Base-by-base conservation (phyloP, 257 asterid species). In the Salvia rosmarinus region DNA sequence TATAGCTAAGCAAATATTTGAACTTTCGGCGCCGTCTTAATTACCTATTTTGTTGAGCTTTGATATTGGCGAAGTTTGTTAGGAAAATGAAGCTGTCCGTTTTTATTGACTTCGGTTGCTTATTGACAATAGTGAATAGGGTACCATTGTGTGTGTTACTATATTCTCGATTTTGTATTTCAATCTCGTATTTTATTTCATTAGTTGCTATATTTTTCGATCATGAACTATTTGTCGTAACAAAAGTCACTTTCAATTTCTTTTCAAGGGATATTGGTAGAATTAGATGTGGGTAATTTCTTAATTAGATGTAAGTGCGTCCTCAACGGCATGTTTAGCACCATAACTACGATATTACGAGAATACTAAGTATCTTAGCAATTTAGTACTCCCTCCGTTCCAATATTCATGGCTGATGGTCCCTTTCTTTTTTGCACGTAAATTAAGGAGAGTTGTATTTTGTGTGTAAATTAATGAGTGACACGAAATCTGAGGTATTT, bases 1-100 rank as follows among this genome's bases (percentile, higher is more conserved):
- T 16, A 51, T 61, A 43, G 40, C 25, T 54, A 55, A 39, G 72
- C 66, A 69, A 4, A 46, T 59, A 20, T 62, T 61, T 62, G 35
- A 40, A 37, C 4, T 16, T 61, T 3, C 21, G 49, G 42, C 19
- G 8, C 4, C 9, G 1, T 51, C 43, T 28, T 25, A 2, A 42
- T 12, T 28, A 2, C 55, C 57, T 19, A 7, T 37, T 30, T 30
- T 14, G n/a, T n/a, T n/a, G n/a, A n/a, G n/a, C n/a, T n/a, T n/a
- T n/a, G n/a, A n/a, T n/a, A 1, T 34, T 25, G 14, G n/a, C 5
- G 4, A 2, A 58, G 64, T 14, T 39, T 6, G n/a, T 32, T 52
- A 52, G 54, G 35, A 19, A 21, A 11, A 30, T 58, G 43, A 14
- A 58, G 64, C 23, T 30, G 19, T 32, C 67, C 51, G 50, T 17